Conservation (phyloP, 2,329 filamentous ascomycete genomes). For the Cladosporium halotolerans region DNA sequence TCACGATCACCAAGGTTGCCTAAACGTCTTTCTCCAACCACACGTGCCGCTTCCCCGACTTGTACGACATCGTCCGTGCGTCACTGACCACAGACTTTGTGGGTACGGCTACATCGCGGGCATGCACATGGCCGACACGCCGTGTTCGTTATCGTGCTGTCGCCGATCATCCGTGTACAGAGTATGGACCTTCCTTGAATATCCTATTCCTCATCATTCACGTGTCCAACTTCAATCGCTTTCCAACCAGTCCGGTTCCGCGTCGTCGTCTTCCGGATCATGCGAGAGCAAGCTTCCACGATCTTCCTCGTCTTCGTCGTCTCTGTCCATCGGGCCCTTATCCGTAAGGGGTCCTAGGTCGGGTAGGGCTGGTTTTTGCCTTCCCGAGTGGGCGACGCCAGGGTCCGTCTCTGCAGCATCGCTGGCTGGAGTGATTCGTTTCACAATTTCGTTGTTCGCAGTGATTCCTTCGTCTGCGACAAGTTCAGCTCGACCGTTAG, state of each 20-base stretch:
- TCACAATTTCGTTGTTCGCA: background rate
- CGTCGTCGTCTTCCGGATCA: constrained; percentile 60
- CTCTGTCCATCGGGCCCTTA: background rate
- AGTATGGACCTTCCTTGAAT: too few relatives aligned
- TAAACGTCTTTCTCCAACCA: too few relatives aligned
- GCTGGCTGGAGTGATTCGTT: background rate
- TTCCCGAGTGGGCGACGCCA: too few relatives aligned
- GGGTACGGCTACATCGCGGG: background rate
- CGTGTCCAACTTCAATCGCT: constrained; percentile 19
- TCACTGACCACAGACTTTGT: too few relatives aligned
- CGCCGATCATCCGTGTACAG: background rate
- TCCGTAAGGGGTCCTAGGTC: too few relatives aligned
- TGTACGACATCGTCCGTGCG: too few relatives aligned
- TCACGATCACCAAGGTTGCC: too few relatives aligned
- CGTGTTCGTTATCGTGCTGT: background rate
- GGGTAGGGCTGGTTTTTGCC: too few relatives aligned
- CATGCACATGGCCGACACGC: background rate
- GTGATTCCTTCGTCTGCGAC: background rate
- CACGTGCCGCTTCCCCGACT: too few relatives aligned
- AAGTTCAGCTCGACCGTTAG: background rate
- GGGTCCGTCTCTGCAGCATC: background rate
- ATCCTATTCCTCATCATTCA: background rate
- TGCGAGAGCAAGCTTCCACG: constrained; percentile 51
- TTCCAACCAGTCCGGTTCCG: constrained; percentile 58
- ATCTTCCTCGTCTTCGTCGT: constrained; percentile 31